A percentile compares a stretch with the other conserved stretches of the same genome.
These are phyloP conservation scores for Amanita pallidorosea DNA, from an alignment of 768 basidiomycete genomes.

Conservation along the genomic window DNA sequence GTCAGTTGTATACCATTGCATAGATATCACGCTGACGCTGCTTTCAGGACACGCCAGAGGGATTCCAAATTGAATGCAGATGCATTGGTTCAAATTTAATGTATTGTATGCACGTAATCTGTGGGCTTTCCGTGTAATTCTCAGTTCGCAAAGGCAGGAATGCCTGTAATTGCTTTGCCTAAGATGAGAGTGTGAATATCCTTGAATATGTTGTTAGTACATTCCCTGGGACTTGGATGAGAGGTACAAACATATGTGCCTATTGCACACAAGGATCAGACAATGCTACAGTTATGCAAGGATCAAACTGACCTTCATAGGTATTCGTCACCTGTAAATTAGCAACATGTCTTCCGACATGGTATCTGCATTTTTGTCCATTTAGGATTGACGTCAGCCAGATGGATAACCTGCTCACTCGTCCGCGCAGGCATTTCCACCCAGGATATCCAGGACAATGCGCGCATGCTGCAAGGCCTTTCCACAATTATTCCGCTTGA, in stretches of 20 bases:
- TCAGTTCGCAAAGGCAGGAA: conserved; percentile 72
- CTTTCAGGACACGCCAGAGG: conserved; percentile 43
- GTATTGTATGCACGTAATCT: conserved; percentile 2
- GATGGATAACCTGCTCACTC: conserved; percentile 48
- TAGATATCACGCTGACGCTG: not conserved
- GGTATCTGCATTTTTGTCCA: conserved; percentile 46
- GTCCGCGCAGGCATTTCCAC: conserved; percentile 88
- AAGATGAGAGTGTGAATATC: conserved; percentile 89
- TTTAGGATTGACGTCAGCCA: not conserved
- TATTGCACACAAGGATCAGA: conserved; percentile 11
- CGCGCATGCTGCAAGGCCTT: conserved; percentile 83
- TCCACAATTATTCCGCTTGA: conserved; percentile 94
- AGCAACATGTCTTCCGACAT: conserved; percentile 88
- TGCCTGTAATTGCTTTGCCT: conserved; percentile 86
- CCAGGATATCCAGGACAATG: conserved; percentile 78
- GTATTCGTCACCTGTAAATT: conserved; percentile 96
- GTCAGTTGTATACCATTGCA: conserved; percentile 28
- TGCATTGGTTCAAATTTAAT: conserved; percentile 10
- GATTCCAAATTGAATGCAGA: conserved; percentile 66
- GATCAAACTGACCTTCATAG: conserved; percentile 60
- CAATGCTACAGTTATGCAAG: not conserved
- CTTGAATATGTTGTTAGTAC: conserved; percentile 22
- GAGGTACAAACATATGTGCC: conserved; percentile 45
- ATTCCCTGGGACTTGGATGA: not conserved
- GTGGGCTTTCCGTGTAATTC: not conserved